These are phyloP conservation scores for Chalciporus sphaerocephalus DNA, from an alignment of 768 basidiomycete genomes.

Conservation along the genomic window DNA sequence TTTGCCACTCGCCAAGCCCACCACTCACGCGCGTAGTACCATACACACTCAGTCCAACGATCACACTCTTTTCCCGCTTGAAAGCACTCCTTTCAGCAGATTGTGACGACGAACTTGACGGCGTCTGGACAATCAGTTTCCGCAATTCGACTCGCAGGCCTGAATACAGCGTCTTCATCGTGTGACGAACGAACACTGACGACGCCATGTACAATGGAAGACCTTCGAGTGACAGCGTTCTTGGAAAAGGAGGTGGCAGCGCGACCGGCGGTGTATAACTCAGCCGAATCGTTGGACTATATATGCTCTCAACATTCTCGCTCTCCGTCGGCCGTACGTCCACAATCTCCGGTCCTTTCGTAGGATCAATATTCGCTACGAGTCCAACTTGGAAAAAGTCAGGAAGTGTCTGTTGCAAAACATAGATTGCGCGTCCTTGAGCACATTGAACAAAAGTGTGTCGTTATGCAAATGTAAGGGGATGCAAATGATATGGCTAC, in stretches of 20 bases:
- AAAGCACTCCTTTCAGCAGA: neutral
- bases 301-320: slow-evolving; percentile 43
- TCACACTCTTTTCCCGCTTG: slow-evolving; percentile 53
- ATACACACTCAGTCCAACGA: slow-evolving; percentile 49
- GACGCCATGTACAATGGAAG: slow-evolving; percentile 68
- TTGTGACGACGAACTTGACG: neutral
- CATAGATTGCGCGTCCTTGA: slow-evolving; percentile 65
- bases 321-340: slow-evolving; percentile 25
- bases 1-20: slow-evolving; percentile 61
- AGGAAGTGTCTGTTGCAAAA: slow-evolving; percentile 66
- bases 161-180: slow-evolving; percentile 70
- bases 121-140: slow-evolving; percentile 38
- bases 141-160: slow-evolving; percentile 55
- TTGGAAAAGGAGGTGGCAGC: slow-evolving; percentile 66
- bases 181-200: slow-evolving; percentile 64
- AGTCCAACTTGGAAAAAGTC: slow-evolving; percentile 69
- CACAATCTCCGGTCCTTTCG: slow-evolving; percentile 34
- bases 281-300: slow-evolving; percentile 59
- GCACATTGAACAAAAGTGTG: neutral
- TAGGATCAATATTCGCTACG: slow-evolving; percentile 49
- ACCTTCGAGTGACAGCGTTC: slow-evolving; percentile 70
- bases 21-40: slow-evolving; percentile 65
- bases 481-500: slow-evolving; percentile 1
- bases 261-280: slow-evolving; percentile 64
- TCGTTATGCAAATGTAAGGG: neutral